Base-by-base conservation (phyloP, 228 moss, liverwort and hornwort genomes). In the Sphagnum magellanicum region DNA sequence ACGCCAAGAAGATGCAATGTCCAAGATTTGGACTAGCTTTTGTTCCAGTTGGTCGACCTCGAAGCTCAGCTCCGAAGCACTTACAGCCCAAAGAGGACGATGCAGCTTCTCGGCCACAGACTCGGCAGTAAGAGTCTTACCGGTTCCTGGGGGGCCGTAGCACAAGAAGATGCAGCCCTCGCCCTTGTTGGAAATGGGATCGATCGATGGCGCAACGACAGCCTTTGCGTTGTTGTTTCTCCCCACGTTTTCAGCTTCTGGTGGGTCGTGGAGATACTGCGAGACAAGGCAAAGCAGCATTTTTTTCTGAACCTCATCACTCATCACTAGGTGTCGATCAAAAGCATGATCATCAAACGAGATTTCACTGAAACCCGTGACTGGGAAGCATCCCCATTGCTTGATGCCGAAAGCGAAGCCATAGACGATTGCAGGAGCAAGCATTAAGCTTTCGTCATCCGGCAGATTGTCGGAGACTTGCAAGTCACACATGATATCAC, bases 31-130 rank as follows among this genome's bases (percentile, higher is more conserved):
- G 1, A 81, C 50, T 5, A 89, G 17, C 5, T 63, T 72, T 10
- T 48, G 64, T 74, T 91, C 91, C 8, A 91, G 51, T 0, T 81
- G 73, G 0, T 48, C 53, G 1, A 80, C 70, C 0, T 4, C 64
- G 0, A 61, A 67, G 4, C 83, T 85, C 0, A 91, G 65, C 77
- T 91, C 81, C 17, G 88, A 86, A 2, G 76, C 76, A 15, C 71
- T 88, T 46, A 91, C 68, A 5, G 88, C 67, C 91, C 86, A 91
- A 0, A 88, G 66, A 13, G 91, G 91, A 8, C 81, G 79, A 50
- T 79, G 79, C 73, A 91, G 60, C 7, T 79, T 88, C 71, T 91
- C 91, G 0, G 91, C 88, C 13, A 91, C 65, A 6, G 91, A 91
- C 73, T 88, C 90, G 12, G 90, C 90, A 5, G 90, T 86, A 32